Evolutionary conservation across 1,284 basidiomycete genomes (phyloP).

Genomic region (Leccinum glutinopallens): DNA sequence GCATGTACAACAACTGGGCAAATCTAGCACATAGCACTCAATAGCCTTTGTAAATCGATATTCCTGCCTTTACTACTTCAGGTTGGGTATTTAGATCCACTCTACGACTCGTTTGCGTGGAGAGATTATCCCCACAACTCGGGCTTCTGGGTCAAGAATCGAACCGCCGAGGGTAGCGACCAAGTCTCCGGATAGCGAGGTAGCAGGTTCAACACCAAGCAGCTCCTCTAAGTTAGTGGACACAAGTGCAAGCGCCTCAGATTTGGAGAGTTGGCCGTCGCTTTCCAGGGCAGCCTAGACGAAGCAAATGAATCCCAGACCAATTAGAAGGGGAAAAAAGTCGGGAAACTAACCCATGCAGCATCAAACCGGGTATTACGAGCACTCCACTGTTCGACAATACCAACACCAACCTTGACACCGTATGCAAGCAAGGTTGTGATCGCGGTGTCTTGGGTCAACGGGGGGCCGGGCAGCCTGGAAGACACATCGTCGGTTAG

Average conservation of each 20-base stretch:
- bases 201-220: constrained; percentile 43
- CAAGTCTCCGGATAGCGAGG: constrained; percentile 41
- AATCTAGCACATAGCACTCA: constrained; percentile 16
- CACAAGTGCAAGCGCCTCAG: constrained; percentile 33
- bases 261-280: constrained; percentile 29
- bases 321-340: neutral
- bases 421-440: constrained; percentile 63
- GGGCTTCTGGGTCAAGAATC: constrained; percentile 44
- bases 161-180: constrained; percentile 51
- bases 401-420: constrained; percentile 76
- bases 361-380: constrained; percentile 64
- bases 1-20: constrained; percentile 44
- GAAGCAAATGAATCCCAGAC: neutral
- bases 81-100: constrained; percentile 26
- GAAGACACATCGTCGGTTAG: constrained; percentile 6
- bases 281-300: constrained; percentile 30
- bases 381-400: constrained; percentile 53
- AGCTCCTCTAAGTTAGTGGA: constrained; percentile 53
- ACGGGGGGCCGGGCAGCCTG: constrained; percentile 74
- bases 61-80: constrained; percentile 13
- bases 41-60: constrained; percentile 6
- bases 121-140: constrained; percentile 51
- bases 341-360: constrained; percentile 25
- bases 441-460: constrained; percentile 67
- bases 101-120: constrained; percentile 36